Evolutionary conservation across 768 basidiomycete species (phyloP).

Genomic region (Calvatia gigantea): DNA sequence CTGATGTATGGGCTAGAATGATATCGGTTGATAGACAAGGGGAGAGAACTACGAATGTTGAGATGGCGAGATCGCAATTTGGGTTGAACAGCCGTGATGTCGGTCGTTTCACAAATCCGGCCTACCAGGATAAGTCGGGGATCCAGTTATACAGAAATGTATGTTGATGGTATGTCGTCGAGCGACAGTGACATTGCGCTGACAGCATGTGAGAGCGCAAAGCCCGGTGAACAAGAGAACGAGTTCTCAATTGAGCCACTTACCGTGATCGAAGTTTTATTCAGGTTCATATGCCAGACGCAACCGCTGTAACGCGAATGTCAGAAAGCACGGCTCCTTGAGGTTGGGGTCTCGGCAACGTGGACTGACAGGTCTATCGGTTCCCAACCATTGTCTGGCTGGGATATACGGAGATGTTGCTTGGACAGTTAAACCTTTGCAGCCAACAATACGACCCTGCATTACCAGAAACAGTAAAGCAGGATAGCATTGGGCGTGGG

Average conservation of each 20-base stretch:
- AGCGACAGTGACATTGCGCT: not conserved
- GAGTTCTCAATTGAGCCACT: not conserved
- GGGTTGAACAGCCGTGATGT: not conserved
- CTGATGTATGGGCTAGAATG: not conserved
- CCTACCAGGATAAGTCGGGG: not conserved
- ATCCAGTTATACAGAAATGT: not conserved
- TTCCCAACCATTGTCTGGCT: not conserved
- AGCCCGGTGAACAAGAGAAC: not conserved
- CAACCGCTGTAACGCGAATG: not conserved
- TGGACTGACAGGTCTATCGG: not conserved
- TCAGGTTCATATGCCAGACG: no score
- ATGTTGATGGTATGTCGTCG: not conserved
- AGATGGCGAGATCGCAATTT: conserved; percentile 5
- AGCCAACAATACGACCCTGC: not conserved
- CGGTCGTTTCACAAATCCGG: conserved; percentile 5
- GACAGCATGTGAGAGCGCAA: not conserved
- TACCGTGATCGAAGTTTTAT: not conserved
- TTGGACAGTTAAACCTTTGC: not conserved
- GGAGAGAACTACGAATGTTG: not conserved
- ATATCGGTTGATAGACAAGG: not conserved
- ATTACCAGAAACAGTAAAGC: not conserved
- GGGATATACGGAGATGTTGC: not conserved
- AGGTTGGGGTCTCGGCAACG: conserved; percentile 3
- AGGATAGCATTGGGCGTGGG: not conserved
- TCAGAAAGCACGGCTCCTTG: not conserved